These are phyloP conservation scores for Sideroxylon spinosum DNA, from an alignment of 179 eudicot species.

Conservation along the genomic window DNA sequence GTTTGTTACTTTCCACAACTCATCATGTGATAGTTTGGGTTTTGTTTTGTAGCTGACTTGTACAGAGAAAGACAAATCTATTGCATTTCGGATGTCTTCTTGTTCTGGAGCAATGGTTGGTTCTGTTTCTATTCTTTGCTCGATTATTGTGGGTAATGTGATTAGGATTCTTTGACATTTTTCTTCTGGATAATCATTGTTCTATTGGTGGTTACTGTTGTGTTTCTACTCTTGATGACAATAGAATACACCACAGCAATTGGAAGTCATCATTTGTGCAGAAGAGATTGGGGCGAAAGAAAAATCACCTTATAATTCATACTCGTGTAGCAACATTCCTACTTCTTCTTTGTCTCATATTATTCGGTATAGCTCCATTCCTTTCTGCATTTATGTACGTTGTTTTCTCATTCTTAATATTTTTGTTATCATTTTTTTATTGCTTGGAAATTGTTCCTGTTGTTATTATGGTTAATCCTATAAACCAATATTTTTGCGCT, in stretches of 20 bases:
- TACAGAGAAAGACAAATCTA: conserved; percentile 44
- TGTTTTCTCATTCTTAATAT: not conserved
- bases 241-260: conserved; percentile 53
- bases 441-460: not conserved
- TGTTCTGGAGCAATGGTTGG: conserved; percentile 52
- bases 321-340: conserved; percentile 48
- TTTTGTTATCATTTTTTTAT: not conserved
- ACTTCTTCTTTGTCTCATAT: conserved; percentile 44
- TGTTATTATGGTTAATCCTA: not conserved
- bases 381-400: not conserved
- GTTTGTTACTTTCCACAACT: not conserved
- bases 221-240: conserved; percentile 13
- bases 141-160: conserved; percentile 6
- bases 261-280: conserved; percentile 68
- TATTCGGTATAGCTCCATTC: conserved; percentile 41
- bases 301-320: conserved; percentile 59
- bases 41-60: conserved; percentile 52
- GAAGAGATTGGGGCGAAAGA: conserved; percentile 74
- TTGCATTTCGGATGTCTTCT: conserved; percentile 55
- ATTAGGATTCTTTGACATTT: not conserved
- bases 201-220: conserved; percentile 8
- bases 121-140: conserved; percentile 17
- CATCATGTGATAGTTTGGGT: conserved; percentile 13
- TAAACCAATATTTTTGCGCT: not conserved
- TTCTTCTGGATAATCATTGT: conserved; percentile 1